Conservation (phyloP, 192 early-diverging fungal genomes). For the Lunasporangiospora selenospora region DNA sequence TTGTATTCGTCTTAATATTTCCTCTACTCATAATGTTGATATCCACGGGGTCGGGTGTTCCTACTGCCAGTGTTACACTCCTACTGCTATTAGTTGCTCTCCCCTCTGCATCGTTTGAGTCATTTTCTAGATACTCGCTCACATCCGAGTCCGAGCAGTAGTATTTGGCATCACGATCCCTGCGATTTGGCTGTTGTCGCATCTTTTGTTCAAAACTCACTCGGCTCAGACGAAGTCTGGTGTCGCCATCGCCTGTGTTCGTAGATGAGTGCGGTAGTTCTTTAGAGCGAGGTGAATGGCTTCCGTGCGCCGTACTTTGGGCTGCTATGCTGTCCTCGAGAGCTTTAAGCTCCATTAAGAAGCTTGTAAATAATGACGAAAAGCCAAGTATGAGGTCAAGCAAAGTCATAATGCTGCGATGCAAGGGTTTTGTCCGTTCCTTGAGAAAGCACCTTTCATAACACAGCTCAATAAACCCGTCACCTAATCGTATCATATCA, state of each 20-base stretch:
- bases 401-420: constrained; percentile 32
- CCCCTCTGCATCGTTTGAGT: background rate
- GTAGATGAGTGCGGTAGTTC: too few relatives aligned
- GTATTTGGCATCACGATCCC: too few relatives aligned
- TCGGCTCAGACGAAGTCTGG: constrained; percentile 4
- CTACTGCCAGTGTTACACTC: too few relatives aligned
- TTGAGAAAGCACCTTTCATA: constrained; percentile 43
- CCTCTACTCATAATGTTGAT: too few relatives aligned
- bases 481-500: constrained; percentile 23
- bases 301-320: background rate
- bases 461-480: constrained; percentile 18
- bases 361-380: constrained; percentile 18
- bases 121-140: background rate
- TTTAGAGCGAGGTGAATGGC: too few relatives aligned
- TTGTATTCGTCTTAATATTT: constrained; percentile 2
- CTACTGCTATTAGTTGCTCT: too few relatives aligned
- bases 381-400: constrained; percentile 29
- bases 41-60: too few relatives aligned
- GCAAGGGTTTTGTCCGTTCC: constrained; percentile 24
- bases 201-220: constrained; percentile 24
- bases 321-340: background rate
- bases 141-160: too few relatives aligned
- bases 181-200: too few relatives aligned
- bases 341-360: constrained; percentile 9
- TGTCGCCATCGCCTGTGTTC: too few relatives aligned